Evolutionary conservation across 306 rosid species (phyloP), one percentile per base, ranked within the genome.

Genomic region (Gastrolobium bilobum): DNA sequence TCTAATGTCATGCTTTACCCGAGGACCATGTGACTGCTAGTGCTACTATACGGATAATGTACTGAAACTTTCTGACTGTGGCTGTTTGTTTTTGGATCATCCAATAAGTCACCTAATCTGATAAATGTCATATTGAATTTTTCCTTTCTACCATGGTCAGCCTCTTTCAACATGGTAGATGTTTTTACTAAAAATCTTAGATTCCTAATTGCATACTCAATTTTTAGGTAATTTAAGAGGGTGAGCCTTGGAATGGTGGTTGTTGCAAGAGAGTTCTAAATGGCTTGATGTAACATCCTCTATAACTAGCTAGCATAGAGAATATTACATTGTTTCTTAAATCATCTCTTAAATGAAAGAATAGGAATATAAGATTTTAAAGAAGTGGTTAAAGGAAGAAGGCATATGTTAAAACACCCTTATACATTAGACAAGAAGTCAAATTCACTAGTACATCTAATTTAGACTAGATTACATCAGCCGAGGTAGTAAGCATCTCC

Each of bases 41-140:
- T 50, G 65, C 77, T 65, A 14, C 44, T 34, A 20, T 51, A 71
- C 40, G 40, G 71, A 46, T 64, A 31, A 52, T 78, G 56, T 39
- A 43, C 15, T 65, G 47, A 35, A 53, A 54, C 69, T 47, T 57
- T 63, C 47, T 47, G 42, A 58, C 10, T 10, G 62, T 48, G 48
- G 14, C 43, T 9, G 10, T 59, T 31, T 69, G 66, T 61, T 52
- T 40, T 52, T 62, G 58, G 70, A 71, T 74, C 31, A 70, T 50
- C 64, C 72, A 8, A 40, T 8, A 65, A 72, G 73, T 44, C 29
- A 10, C 43, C 26, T 46, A 61, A 59, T 75, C 43, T 59, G 42
- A 84, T 84, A n/a, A 64, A 56, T 38, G 48, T 47, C 79, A 5
- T 9, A 58, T 33, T 47, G 58, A 51, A 65, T 57, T 50, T 74